Base-by-base conservation (phyloP, 345 rosid genomes). In the Toxicodendron radicans region DNA sequence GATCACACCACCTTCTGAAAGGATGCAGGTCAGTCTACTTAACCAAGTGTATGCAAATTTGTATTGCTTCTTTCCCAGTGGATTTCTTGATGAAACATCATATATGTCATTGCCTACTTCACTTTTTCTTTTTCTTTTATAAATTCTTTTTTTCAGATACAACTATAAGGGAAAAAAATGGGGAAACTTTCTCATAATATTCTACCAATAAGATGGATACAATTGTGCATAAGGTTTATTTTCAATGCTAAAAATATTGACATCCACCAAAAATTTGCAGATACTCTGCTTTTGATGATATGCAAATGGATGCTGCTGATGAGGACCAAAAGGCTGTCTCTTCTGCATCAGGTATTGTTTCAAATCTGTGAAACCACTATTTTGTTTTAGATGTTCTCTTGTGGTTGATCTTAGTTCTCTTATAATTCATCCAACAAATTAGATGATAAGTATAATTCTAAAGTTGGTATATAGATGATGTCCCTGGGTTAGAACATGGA, bases 21-120 rank as follows among this genome's bases (percentile, higher is more conserved):
- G 49, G 41, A 60, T 66, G 59, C 80, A 80, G 87, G 87, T 86
- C 64, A 17, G 84, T 20, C 16, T 30, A 41, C 43, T 38, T 30
- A 32, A 14, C 41, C 10, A 41, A 49, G n/a, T 61, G 7, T 30
- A 10, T 32, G 14, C 0, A 3, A 2, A 38, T 16, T 27, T 71
- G 12, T 33, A 18, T 10, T 14, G n/a, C 18, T 51, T 64, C 64
- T 46, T 5, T 72, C 12, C 9, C 20, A 41, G 17, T 65, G 23
- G 71, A 21, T 27, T 70, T 58, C 66, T 33, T 17, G 16, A 32
- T 11, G 16, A 23, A 10, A 51, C 7, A 51, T 13, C 20, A 51
- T 51, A 14, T 11, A 49, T 3, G 54, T 51, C 18, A 16, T 13
- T 4, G 54, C n/a, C 17, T 13, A 51, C 17, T 51, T 51, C 54